Base-by-base conservation (phyloP, 176 grass and related monocot genomes). In the Eleusine coracana region DNA sequence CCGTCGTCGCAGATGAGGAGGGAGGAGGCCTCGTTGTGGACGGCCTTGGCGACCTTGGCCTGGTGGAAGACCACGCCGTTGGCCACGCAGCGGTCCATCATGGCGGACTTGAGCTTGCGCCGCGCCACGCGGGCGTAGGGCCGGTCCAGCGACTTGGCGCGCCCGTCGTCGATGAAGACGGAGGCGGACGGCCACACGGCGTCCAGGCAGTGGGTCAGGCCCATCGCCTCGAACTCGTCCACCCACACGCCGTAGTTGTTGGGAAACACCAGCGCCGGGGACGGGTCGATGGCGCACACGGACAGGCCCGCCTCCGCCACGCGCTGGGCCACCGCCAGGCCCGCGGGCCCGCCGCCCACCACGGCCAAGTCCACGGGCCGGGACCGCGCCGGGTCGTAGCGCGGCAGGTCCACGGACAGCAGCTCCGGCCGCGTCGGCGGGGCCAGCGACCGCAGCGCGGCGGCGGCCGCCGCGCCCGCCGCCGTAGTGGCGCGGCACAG, bases 241-340 rank as follows among this genome's bases (percentile, higher is more conserved):
- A 98, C 96, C 96, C 92, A 98, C 51, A 98, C 96, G 65, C 92
- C 96, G 82, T 98, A 98, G 66, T 98, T 98, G 78, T 98, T 98
- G 59, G 96, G 96, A 88, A 85, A 98, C 37, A 95, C 90, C 29
- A 98, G 68, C 15, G 82, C 86, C 52, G 90, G 92, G 8, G 82
- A 95, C 0, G 95, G 95, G 76, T 98, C 95, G 74, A 98, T 91
- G 88, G 84, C 79, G 86, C 92, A 94, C 27, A 98, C 95, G 1
- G 92, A 92, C 46, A 98, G 90, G 20, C 92, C 95, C 3, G 90
- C 90, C 87, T 93, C 90, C 1, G 92, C 90, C 1, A 98, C 95
- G 84, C 92, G 92, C 89, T 98, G 96, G 34, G 96, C 96, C 2
- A 98, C 90, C 5, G 95, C 95, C 23, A 98, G 86, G 14, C 95